phyloP scores from a whole-genome alignment of 192 early-diverging fungal genomes.

The Coemansia sp. region DNA sequence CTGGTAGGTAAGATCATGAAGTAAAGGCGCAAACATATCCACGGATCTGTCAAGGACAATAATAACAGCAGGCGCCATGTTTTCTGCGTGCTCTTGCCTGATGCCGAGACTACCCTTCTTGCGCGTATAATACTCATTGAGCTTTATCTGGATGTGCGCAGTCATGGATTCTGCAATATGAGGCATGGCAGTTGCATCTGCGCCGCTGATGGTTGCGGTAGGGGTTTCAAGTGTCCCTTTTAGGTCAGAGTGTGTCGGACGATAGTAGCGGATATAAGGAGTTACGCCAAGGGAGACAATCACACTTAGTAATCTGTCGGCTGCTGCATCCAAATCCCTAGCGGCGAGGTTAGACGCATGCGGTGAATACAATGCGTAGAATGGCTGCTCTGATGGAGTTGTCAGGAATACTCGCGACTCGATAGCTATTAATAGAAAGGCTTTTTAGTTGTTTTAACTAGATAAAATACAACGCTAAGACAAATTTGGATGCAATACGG shows the following conservation, averaged over 20 bases:
- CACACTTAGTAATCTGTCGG: slow-evolving; percentile 48
- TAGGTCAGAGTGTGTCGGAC: slow-evolving; percentile 10
- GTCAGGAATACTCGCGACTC: slow-evolving; percentile 54
- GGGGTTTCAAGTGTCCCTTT: neutral
- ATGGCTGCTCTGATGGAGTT: slow-evolving; percentile 48
- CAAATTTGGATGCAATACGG: neutral
- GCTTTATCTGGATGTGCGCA: slow-evolving; percentile 57
- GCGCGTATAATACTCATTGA: slow-evolving; percentile 71
- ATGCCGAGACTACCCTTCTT: slow-evolving; percentile 27
- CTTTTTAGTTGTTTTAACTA: neutral
- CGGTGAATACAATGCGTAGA: slow-evolving; percentile 55
- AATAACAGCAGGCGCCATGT: slow-evolving; percentile 65
- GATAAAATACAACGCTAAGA: neutral
- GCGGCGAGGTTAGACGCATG: slow-evolving; percentile 15
- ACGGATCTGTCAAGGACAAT: slow-evolving; percentile 88
- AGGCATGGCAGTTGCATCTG: slow-evolving; percentile 6
- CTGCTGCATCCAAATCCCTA: slow-evolving; percentile 44
- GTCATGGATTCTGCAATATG: slow-evolving; percentile 45
- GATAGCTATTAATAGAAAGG: slow-evolving; percentile 30
- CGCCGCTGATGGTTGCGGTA: neutral
- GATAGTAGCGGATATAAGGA: slow-evolving; percentile 49
- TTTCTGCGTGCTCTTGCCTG: neutral
- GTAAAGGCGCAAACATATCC: slow-evolving; percentile 82
- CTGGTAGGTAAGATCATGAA: slow-evolving; percentile 98
- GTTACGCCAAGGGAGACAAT: slow-evolving; percentile 37